These are phyloP conservation scores for Gentiana macrophylla DNA, from an alignment of 257 asterid genomes.

Conservation along the genomic window DNA sequence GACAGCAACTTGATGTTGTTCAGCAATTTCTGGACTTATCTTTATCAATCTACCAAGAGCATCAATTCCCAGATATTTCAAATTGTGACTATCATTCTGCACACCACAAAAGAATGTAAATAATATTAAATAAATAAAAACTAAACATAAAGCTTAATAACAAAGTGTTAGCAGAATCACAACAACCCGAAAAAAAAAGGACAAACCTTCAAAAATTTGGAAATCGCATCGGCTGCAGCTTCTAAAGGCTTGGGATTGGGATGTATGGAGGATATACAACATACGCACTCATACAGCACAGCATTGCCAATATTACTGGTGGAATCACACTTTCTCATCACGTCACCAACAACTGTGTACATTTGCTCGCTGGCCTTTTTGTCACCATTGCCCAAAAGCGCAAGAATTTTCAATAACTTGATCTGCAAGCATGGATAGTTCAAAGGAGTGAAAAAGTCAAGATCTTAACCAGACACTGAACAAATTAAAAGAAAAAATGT, in stretches of 20 bases:
- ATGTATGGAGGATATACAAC: slow-evolving; percentile 80
- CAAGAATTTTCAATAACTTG: slow-evolving; percentile 78
- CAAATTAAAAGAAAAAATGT: neutral
- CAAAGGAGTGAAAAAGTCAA: neutral
- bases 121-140: neutral
- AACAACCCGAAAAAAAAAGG: slow-evolving; percentile 13
- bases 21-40: slow-evolving; percentile 91
- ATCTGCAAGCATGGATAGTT: slow-evolving; percentile 32
- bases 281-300: slow-evolving; percentile 81
- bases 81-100: slow-evolving; percentile 98
- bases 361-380: slow-evolving; percentile 93
- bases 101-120: slow-evolving; percentile 18
- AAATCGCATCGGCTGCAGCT: slow-evolving; percentile 80
- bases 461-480: neutral
- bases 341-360: slow-evolving; percentile 83
- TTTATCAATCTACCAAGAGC: slow-evolving; percentile 93
- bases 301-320: slow-evolving; percentile 91
- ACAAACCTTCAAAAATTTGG: slow-evolving; percentile 81
- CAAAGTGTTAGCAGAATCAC: slow-evolving; percentile 1
- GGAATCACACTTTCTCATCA: slow-evolving; percentile 77
- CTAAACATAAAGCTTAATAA: neutral
- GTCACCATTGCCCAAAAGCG: slow-evolving; percentile 75
- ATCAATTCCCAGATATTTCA: slow-evolving; percentile 96
- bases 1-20: slow-evolving; percentile 94
- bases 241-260: slow-evolving; percentile 80